Conservation (phyloP, 148 eudicot genomes). For the Cornus kousa region DNA sequence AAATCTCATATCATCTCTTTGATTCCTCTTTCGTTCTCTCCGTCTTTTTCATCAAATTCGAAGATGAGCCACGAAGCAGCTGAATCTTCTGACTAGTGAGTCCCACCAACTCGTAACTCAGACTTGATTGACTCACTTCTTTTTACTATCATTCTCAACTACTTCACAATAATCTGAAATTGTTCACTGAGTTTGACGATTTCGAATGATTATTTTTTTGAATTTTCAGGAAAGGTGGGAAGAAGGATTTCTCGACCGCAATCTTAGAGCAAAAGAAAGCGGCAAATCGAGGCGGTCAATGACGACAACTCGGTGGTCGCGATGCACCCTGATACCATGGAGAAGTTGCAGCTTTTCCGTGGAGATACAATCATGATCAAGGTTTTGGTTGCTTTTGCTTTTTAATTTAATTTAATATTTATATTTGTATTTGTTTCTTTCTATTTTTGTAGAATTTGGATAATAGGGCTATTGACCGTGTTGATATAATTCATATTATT, state of each 20-base stretch:
- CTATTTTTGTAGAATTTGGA: too few relatives aligned
- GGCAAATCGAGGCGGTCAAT: constrained; percentile 30
- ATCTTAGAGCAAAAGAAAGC: constrained; percentile 34
- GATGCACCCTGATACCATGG: constrained; percentile 33
- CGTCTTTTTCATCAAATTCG: not conserved
- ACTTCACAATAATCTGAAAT: not conserved
- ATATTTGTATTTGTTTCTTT: not conserved
- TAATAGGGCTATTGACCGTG: too few relatives aligned
- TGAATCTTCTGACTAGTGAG: constrained; percentile 18
- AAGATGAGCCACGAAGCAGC: constrained; percentile 3
- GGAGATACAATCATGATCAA: constrained; percentile 32
- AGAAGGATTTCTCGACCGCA: constrained; percentile 26
- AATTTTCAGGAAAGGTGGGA: constrained; percentile 17
- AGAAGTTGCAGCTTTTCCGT: constrained; percentile 30
- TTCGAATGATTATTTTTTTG: too few relatives aligned
- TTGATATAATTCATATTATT: too few relatives aligned
- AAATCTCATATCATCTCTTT: not conserved
- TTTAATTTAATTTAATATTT: not conserved
- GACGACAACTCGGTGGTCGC: constrained; percentile 40
- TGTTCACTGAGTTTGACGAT: not conserved
- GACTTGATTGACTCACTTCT: not conserved
- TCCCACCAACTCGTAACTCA: not conserved
- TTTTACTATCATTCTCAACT: not conserved
- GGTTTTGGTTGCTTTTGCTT: constrained; percentile 4
- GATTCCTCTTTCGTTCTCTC: not conserved